A percentile compares a stretch with the other conserved stretches of the same genome.
Conservation (phyloP, 2,329 filamentous ascomycete genomes). For the Coniella lustricola region DNA sequence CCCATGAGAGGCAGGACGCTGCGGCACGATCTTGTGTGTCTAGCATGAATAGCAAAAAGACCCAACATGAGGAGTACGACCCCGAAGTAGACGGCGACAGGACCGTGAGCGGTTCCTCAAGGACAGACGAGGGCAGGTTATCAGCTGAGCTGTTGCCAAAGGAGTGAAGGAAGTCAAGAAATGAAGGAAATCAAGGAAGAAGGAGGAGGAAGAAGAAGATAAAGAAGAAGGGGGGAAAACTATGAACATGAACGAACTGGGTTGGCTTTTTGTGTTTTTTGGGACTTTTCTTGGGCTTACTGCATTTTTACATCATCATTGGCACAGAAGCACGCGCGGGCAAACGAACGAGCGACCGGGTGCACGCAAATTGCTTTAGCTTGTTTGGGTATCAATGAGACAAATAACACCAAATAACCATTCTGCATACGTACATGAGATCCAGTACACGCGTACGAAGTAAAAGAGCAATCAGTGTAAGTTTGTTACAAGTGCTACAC, state of each 20-base stretch:
- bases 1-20: neutral
- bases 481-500: too few relatives aligned
- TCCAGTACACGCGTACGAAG: too few relatives aligned
- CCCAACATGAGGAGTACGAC: constrained; percentile 8
- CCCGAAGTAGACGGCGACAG: constrained; percentile 13
- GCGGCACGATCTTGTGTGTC: neutral
- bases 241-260: neutral
- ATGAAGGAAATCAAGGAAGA: too few relatives aligned
- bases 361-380: neutral
- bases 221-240: too few relatives aligned
- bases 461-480: too few relatives aligned
- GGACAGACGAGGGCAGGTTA: neutral
- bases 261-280: neutral
- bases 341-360: neutral
- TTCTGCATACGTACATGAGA: too few relatives aligned
- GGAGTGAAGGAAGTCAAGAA: neutral
- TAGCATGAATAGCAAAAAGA: too few relatives aligned
- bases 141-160: neutral
- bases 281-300: too few relatives aligned
- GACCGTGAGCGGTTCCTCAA: constrained; percentile 4
- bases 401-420: neutral
- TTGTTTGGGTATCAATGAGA: neutral
- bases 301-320: too few relatives aligned
- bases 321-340: too few relatives aligned
- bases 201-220: too few relatives aligned